Evolutionary conservation across 768 basidiomycete genomes (phyloP), one percentile per base, ranked within the genome.

Genomic region (Trametes gibbosa): DNA sequence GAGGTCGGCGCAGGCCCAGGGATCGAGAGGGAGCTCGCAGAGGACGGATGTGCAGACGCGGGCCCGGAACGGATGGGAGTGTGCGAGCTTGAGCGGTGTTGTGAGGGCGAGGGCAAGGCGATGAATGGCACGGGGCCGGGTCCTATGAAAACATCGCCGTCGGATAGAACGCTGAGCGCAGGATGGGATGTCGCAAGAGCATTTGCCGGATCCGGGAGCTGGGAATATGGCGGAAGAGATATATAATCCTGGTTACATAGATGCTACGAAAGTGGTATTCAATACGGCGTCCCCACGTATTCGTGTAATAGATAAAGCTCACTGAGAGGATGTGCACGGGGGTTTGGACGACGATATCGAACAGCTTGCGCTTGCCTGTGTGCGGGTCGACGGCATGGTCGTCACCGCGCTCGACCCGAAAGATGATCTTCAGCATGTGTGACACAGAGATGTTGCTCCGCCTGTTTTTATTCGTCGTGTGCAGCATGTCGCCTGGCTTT

Each of bases 291-390:
- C 29, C 29, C 10, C 29, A 32, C 29, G 29, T 32, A 32, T 32
- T n/a, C n/a, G 10, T 32, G 10, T 32, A 5, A 10, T 10, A 32
- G 53, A 8, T n/a, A 39, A 41, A 10, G 76, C 89, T 76, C 61
- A 92, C 91, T 17, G 95, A 95, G 52, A 97, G 83, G 49, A 98
- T 85, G 55, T 91, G 87, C 37, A 97, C 80, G 0, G 94, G 93
- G 0, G 85, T 86, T 69, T 93, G 88, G 59, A 95, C 83, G 27
- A 90, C 84, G 64, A 95, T 91, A 70, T 95, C 95, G 70, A 89
- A 93, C 66, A 91, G 71, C 74, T 92, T 96, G 63, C 84, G 80
- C 72, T 82, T 88, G 35, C 89, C 89, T 35, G 79, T 77, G 70
- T 86, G 87, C 7, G 79, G 63, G 69, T 91, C 89, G 2, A 85